Base-by-base conservation (phyloP, 257 asterid species). In the Nicotiana undulata region DNA sequence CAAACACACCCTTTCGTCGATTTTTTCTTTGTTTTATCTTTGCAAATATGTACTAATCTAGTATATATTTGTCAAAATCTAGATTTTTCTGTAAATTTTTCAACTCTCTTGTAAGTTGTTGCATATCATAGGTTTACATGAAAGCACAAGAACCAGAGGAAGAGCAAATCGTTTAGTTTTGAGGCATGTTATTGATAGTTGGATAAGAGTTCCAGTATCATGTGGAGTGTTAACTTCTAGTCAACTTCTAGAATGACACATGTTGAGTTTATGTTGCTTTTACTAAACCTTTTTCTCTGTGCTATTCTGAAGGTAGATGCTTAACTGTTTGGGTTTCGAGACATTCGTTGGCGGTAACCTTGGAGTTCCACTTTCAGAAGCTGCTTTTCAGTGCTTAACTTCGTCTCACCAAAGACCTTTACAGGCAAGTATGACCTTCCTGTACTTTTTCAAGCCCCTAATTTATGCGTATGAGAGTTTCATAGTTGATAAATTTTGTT, bases 341-440 rank as follows among this genome's bases (percentile, higher is more conserved):
- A 83, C 86, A 65, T 87, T 85, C 31, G 79, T 76, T 12, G 88
- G 87, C 49, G 88, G 88, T 18, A 87, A 87, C 82, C 88, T 85
- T 20, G 90, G 90, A 17, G 55, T 84, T 76, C 90, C 90, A 76
- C 88, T 87, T 55, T 87, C 88, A 12, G 87, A 83, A 79, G 87
- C 85, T 75, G 86, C 85, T 79, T 70, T 81, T 3, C 76, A 83
- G 80, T 80, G 85, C 85, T 81, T 87, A 63, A 58, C 80, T 63
- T 81, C 76, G 20, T 67, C 88, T 81, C 44, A 63, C 78, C 75
- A 64, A 70, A 76, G 22, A 67, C 66, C 82, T 44, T 84, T 85
- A 37, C 86, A 85, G 86, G 89, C 81, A 59, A 79, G 85, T 63
- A 13, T 11, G 55, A 51, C 55, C 55, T 10, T 51, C 5, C 55